Evolutionary conservation across 1,284 basidiomycete species (phyloP).

Genomic region (Ganoderma meredithae): DNA sequence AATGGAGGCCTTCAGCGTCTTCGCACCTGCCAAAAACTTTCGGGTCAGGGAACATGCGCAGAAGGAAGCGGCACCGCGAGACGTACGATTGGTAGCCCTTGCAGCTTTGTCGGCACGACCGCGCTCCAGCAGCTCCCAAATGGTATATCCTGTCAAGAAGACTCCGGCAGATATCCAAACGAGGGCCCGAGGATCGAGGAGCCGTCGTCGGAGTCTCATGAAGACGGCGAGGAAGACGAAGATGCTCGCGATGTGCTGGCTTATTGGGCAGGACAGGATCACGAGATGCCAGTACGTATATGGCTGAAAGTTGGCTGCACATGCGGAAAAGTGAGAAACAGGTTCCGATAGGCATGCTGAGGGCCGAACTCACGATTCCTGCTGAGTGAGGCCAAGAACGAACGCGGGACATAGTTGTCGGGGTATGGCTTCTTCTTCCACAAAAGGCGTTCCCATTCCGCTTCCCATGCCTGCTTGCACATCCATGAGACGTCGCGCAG

Average conservation of each 20-base stretch:
- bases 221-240: conserved; percentile 88
- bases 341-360: neutral
- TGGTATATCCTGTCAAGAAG: conserved; percentile 66
- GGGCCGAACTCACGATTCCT: conserved; percentile 69
- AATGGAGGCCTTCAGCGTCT: conserved; percentile 76
- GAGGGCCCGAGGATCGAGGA: conserved; percentile 73
- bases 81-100: conserved; percentile 43
- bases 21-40: conserved; percentile 56
- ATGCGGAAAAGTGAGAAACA: conserved; percentile 11
- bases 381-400: conserved; percentile 82
- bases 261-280: conserved; percentile 77
- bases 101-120: conserved; percentile 24
- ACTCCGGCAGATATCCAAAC: conserved; percentile 70
- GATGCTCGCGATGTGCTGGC: conserved; percentile 85
- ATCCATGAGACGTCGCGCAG: conserved; percentile 34
- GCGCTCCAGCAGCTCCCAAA: conserved; percentile 67
- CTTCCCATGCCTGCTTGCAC: conserved; percentile 60
- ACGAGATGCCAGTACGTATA: conserved; percentile 82
- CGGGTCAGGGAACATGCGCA: neutral
- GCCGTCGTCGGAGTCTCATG: conserved; percentile 68
- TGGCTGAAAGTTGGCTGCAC: conserved; percentile 75
- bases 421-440: conserved; percentile 83
- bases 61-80: neutral
- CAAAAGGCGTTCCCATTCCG: conserved; percentile 82
- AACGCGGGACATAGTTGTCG: conserved; percentile 86